Percentiles rank a stretch among this genome's conserved stretches.
phyloP scores from a whole-genome alignment of 129 eudicot genomes.

The Pittosporum tobira region DNA sequence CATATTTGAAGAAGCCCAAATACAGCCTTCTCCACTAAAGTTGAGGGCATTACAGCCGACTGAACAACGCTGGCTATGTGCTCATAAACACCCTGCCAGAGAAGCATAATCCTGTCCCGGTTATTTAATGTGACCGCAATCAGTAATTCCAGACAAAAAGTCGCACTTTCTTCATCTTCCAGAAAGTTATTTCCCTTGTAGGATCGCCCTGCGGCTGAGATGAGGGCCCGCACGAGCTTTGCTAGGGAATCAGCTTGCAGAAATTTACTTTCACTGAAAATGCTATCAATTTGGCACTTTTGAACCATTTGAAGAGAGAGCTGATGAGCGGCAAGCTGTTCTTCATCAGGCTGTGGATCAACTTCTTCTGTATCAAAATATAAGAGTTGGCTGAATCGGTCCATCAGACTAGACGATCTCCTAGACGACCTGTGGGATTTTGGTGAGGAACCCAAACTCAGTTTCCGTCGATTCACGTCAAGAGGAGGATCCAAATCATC shows the following conservation, averaged over 20 bases:
- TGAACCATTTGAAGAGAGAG: constrained; percentile 72
- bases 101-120: constrained; percentile 65
- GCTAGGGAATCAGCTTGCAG: constrained; percentile 61
- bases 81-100: constrained; percentile 82
- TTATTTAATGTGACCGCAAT: constrained; percentile 70
- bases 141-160: constrained; percentile 65
- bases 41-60: constrained; percentile 70
- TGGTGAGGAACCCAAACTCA: constrained; percentile 43
- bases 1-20: constrained; percentile 71
- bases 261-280: constrained; percentile 73
- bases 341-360: constrained; percentile 69
- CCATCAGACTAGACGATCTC: constrained; percentile 78
- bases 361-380: constrained; percentile 80
- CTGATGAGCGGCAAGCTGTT: constrained; percentile 84
- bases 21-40: constrained; percentile 76
- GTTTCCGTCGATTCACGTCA: constrained; percentile 58
- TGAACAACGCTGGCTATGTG: constrained; percentile 69
- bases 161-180: constrained; percentile 76
- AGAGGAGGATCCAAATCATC: constrained; percentile 64
- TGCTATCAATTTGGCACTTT: constrained; percentile 69
- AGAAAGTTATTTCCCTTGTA: constrained; percentile 61
- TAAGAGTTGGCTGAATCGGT: constrained; percentile 76
- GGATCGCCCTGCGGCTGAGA: constrained; percentile 81
- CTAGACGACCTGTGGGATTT: constrained; percentile 53
- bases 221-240: constrained; percentile 69